Base-by-base conservation (phyloP, 2,329 filamentous ascomycete species). In the Neofusicoccum cordaticola region DNA sequence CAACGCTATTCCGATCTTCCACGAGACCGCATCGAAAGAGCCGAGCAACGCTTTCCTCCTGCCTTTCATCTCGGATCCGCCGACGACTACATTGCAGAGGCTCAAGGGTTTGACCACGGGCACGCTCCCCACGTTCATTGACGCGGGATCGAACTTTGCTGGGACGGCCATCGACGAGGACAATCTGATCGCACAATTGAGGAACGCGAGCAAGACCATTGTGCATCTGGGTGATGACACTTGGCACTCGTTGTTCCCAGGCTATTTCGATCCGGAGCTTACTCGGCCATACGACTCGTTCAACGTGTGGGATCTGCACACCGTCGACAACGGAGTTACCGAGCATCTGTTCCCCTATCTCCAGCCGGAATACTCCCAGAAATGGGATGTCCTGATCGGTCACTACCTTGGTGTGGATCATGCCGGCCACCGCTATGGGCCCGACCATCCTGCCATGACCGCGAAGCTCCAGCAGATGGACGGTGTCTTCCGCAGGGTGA, bases 171-270 rank as follows among this genome's bases (percentile, higher is more conserved):
- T 99, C 70, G 93, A 97, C 65, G 95, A 99, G 81, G 95, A 99
- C 75, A 92, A 91, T 69, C 69, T 91, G 51, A 80, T 92, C 13
- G 84, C 84, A 62, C 89, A 91, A 71, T 71, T 91, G 66, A 83
- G 81, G 64, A 80, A 83, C 70, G 85, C 86, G 15, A 87, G 87
- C 41, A 90, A 92, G 82, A 91, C 85, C 68, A 86, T 99, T 69
- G 95, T 93, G 5, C 96, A 99, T 72, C 81, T 99, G 42, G 95
- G 95, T n/a, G 95, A 99, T 75, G 94, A 99, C 78, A 99, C 95
- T 4, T 99, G 95, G 95, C 91, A 93, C 69, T 85, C 92, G 48
- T 82, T 99, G 15, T 99, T 98, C 74, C 95, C 95, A 0, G 91
- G 85, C n/a, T 93, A 96, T 76, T 99, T 99, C 72, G 89, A 97